Conservation (phyloP, 2,329 filamentous ascomycete genomes). For the Pseudocercospora crystallina region DNA sequence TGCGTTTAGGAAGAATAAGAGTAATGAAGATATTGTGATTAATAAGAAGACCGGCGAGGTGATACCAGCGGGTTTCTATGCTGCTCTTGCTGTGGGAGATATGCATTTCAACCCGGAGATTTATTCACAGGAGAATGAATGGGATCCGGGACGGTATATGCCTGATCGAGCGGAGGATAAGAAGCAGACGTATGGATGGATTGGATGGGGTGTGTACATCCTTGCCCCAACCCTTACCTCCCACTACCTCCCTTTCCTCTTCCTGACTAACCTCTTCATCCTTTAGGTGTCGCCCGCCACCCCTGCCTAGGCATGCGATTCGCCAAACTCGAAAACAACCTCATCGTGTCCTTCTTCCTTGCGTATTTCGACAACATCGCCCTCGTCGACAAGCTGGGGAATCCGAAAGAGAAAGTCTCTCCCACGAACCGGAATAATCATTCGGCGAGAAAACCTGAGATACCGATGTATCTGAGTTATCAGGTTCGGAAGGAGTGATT, state of each 20-base stretch:
- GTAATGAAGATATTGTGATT: conserved; percentile 47
- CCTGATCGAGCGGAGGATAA: conserved; percentile 51
- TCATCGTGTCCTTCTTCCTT: conserved; percentile 52
- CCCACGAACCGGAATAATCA: conserved; percentile 38
- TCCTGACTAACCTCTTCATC: background rate
- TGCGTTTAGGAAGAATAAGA: conserved; percentile 54
- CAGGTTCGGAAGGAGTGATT: conserved; percentile 30
- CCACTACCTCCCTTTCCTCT: background rate
- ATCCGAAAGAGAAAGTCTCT: conserved; percentile 32
- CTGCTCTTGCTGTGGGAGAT: conserved; percentile 49
- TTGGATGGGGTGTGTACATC: conserved; percentile 37
- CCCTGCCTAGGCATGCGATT: conserved; percentile 49
- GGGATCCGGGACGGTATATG: conserved; percentile 53
- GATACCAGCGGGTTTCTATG: conserved; percentile 52
- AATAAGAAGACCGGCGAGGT: conserved; percentile 44
- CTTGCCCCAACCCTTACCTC: background rate
- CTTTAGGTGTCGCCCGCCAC: conserved; percentile 37
- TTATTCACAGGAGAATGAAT: conserved; percentile 50
- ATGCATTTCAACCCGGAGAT: conserved; percentile 50
- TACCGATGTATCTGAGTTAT: conserved; percentile 40
- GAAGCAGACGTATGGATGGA: conserved; percentile 36
- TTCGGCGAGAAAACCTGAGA: conserved; percentile 43
- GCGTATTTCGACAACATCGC: conserved; percentile 53
- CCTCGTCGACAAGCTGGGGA: conserved; percentile 44
- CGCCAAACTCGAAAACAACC: conserved; percentile 54